phyloP scores from a whole-genome alignment of 768 basidiomycete species.

The Lactarius sanguifluus region DNA sequence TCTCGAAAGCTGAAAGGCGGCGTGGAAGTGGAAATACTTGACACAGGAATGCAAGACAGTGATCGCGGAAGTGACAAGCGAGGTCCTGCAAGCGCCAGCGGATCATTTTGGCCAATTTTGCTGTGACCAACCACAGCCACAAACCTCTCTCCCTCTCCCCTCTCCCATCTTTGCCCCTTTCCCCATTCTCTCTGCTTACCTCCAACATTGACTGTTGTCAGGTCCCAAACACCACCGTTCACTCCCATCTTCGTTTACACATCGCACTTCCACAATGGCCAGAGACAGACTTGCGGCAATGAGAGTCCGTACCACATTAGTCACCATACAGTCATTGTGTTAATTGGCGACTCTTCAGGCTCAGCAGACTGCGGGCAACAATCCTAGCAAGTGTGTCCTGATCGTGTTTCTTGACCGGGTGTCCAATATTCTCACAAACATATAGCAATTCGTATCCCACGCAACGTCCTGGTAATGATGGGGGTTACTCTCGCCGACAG shows the following conservation, averaged over 20 bases:
- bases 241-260: constrained; percentile 25
- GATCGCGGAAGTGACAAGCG: neutral
- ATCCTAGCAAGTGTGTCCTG: constrained; percentile 47
- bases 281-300: constrained; percentile 90
- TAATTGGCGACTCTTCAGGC: constrained; percentile 45
- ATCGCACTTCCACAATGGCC: constrained; percentile 52
- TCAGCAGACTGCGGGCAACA: constrained; percentile 58
- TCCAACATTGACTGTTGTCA: constrained; percentile 33
- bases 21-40: neutral
- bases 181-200: constrained; percentile 8
- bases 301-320: constrained; percentile 52
- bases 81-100: neutral
- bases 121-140: neutral
- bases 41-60: neutral
- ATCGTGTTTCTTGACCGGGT: constrained; percentile 12
- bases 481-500: constrained; percentile 40
- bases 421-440: neutral
- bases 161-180: neutral
- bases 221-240: constrained; percentile 2
- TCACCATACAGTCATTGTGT: constrained; percentile 13
- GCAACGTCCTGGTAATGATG: constrained; percentile 24
- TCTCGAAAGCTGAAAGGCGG: neutral
- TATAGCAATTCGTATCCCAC: constrained; percentile 26
- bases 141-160: neutral
- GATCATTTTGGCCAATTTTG: neutral